Percentiles rank a stretch among this genome's conserved stretches.
These are phyloP conservation scores for Eucalyptus globulus DNA, from an alignment of 345 rosid genomes.

Conservation along the genomic window DNA sequence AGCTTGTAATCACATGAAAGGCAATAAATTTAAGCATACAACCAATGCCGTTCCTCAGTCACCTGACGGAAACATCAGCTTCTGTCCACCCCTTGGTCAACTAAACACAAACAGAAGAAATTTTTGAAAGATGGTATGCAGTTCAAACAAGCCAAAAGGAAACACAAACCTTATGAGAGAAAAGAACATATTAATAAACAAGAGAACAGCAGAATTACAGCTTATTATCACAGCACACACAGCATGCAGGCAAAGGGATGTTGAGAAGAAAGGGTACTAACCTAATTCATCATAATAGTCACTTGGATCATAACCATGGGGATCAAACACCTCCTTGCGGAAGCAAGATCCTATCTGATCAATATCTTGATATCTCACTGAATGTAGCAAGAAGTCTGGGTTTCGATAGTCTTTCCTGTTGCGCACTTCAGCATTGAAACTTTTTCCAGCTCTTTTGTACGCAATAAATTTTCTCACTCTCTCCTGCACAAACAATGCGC, in stretches of 20 bases:
- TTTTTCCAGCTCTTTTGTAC: constrained; percentile 74
- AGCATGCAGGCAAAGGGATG: background rate
- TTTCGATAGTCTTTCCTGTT: constrained; percentile 93
- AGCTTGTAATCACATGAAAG: background rate
- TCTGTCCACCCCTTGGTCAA: background rate
- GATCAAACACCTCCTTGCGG: constrained; percentile 84
- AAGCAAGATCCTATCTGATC: constrained; percentile 94
- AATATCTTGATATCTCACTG: constrained; percentile 87
- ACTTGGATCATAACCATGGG: constrained; percentile 81
- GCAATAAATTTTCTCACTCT: constrained; percentile 72
- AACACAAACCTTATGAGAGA: background rate
- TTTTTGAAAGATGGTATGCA: background rate
- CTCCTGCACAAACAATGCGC: constrained; percentile 33
- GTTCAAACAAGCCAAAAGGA: background rate
- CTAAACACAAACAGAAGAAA: background rate
- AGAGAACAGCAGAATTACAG: background rate
- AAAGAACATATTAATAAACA: background rate
- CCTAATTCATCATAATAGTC: constrained; percentile 85
- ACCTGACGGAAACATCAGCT: background rate
- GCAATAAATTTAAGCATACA: background rate
- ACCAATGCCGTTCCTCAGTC: background rate
- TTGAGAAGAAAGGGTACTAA: background rate
- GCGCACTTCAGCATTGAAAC: constrained; percentile 92
- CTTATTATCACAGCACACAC: background rate
- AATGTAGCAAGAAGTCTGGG: constrained; percentile 88